Percentiles rank a stretch among this genome's conserved stretches.
These are phyloP conservation scores for Candida morakotiae DNA, from an alignment of 805 yeast species.

Conservation along the genomic window DNA sequence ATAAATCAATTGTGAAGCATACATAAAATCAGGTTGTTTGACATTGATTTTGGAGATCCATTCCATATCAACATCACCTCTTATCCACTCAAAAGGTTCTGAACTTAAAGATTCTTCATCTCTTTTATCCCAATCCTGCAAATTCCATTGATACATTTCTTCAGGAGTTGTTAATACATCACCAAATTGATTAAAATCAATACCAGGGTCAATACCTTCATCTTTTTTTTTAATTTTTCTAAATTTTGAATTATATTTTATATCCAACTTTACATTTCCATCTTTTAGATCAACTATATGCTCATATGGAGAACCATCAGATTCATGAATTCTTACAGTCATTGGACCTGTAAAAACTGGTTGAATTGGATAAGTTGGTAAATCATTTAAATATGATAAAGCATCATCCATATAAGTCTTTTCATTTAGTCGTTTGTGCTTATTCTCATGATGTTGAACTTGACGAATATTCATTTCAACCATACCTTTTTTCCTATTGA, in stretches of 20 bases:
- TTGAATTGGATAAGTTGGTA: constrained; percentile 36
- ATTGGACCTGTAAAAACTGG: constrained; percentile 86
- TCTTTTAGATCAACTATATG: constrained; percentile 93
- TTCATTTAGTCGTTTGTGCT: constrained; percentile 14
- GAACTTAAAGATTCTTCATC: constrained; percentile 65
- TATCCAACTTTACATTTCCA: constrained; percentile 78
- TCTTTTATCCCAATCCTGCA: constrained; percentile 64
- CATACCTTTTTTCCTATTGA: constrained; percentile 89
- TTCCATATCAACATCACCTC: constrained; percentile 97
- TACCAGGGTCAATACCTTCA: constrained; percentile 36
- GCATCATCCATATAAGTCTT: constrained; percentile 45
- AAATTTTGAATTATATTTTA: constrained; percentile 92
- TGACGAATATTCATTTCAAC: constrained; percentile 94
- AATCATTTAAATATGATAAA: constrained; percentile 37
- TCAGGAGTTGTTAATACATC: constrained; percentile 61
- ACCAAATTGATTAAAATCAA: constrained; percentile 58
- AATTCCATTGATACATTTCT: constrained; percentile 69
- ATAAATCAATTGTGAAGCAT: constrained; percentile 85
- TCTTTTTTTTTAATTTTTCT: constrained; percentile 67
- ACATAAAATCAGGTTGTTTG: constrained; percentile 94
- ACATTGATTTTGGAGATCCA: constrained; percentile 85
- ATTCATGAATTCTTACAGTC: constrained; percentile 95
- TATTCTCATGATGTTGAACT: constrained; percentile 65
- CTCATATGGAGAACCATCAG: constrained; percentile 98
- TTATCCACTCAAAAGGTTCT: constrained; percentile 96